Evolutionary conservation across 345 rosid species (phyloP).

Genomic region (Linum tenue): DNA sequence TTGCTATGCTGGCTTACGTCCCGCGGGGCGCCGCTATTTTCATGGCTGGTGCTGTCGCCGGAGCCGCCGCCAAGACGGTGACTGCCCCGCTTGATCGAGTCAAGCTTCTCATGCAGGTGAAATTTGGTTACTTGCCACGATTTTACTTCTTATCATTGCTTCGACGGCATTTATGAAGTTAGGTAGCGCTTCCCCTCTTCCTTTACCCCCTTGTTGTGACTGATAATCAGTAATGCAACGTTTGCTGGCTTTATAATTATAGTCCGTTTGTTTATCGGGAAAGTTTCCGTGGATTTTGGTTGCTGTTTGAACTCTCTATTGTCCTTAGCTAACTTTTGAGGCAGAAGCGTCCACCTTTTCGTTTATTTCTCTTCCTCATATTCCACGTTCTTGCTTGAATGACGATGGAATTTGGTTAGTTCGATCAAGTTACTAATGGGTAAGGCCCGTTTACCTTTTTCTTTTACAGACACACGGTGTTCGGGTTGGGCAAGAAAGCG

Average conservation of each 20-base stretch:
- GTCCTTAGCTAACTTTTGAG: too few relatives aligned
- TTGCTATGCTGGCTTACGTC: slow-evolving; percentile 54
- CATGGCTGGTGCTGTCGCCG: slow-evolving; percentile 84
- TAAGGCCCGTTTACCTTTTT: not conserved
- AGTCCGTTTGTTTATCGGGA: not conserved
- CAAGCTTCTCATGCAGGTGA: slow-evolving; percentile 95
- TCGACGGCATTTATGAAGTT: not conserved
- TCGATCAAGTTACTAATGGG: too few relatives aligned
- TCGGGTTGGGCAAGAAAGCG: slow-evolving; percentile 53
- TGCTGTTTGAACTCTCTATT: not conserved
- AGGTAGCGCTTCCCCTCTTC: not conserved
- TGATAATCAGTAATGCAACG: not conserved
- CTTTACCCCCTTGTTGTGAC: too few relatives aligned
- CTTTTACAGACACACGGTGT: slow-evolving; percentile 66
- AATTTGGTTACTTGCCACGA: not conserved
- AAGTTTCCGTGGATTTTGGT: not conserved
- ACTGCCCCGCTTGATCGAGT: slow-evolving; percentile 96
- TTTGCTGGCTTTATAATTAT: not conserved
- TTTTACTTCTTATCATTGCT: not conserved
- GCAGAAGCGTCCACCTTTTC: too few relatives aligned
- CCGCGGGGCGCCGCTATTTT: slow-evolving; percentile 76
- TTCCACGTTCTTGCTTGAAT: too few relatives aligned
- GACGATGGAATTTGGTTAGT: too few relatives aligned
- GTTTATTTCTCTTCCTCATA: too few relatives aligned
- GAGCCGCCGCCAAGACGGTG: slow-evolving; percentile 89